These are phyloP conservation scores for Anastatica hierochuntica DNA, from an alignment of 345 rosid species.

Conservation along the genomic window DNA sequence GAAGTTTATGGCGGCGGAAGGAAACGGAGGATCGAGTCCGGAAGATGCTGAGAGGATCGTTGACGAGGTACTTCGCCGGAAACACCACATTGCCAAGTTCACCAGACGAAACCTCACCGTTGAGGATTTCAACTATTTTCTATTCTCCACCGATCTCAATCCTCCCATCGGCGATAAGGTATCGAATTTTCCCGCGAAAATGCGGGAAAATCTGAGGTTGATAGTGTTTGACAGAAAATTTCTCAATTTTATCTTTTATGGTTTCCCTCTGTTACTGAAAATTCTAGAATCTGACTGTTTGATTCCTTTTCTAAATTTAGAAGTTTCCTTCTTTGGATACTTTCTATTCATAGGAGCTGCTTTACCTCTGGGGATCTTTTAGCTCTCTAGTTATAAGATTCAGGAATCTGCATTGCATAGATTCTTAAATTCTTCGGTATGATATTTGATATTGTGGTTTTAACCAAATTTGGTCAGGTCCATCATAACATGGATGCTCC, in stretches of 20 bases:
- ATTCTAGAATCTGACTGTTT: neutral
- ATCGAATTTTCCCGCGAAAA: too few species aligned
- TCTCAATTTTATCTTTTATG: neutral
- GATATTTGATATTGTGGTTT: neutral
- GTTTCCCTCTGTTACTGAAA: neutral
- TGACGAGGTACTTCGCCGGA: slow-evolving; percentile 39
- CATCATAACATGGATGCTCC: slow-evolving; percentile 83
- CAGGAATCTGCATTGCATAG: neutral
- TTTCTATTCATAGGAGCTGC: neutral
- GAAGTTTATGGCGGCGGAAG: slow-evolving; percentile 39
- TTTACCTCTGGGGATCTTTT: neutral
- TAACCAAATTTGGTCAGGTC: slow-evolving; percentile 37
- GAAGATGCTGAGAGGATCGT: slow-evolving; percentile 56
- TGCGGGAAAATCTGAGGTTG: slow-evolving; percentile 13
- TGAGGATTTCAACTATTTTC: slow-evolving; percentile 53
- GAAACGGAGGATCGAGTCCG: slow-evolving; percentile 21
- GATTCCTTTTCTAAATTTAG: neutral
- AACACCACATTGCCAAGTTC: slow-evolving; percentile 59
- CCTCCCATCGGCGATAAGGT: slow-evolving; percentile 48
- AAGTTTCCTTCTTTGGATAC: neutral
- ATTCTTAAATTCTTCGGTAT: neutral
- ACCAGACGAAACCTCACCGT: slow-evolving; percentile 50
- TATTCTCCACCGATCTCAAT: slow-evolving; percentile 56
- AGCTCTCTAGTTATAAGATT: neutral
- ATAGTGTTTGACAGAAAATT: neutral